Conservation (phyloP, 2,329 filamentous ascomycete species). For the Ceratocystis albifundus region DNA sequence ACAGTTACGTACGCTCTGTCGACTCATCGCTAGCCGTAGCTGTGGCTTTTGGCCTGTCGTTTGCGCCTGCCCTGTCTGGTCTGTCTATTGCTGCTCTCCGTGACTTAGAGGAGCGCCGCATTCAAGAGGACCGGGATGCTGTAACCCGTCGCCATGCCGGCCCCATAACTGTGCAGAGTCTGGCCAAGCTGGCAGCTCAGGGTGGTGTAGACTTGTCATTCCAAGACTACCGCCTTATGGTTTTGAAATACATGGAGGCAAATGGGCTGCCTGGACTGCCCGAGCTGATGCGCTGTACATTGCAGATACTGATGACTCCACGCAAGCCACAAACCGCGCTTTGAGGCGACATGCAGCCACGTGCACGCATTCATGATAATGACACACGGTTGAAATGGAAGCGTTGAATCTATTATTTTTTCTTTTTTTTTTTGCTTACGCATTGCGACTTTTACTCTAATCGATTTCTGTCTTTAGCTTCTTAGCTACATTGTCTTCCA, state of each 20-base stretch:
- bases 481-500: constrained; percentile 17
- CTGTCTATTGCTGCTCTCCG: constrained; percentile 46
- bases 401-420: neutral
- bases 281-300: constrained; percentile 66
- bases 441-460: neutral
- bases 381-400: neutral
- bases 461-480: constrained; percentile 13
- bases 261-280: constrained; percentile 55
- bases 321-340: constrained; percentile 26
- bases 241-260: constrained; percentile 55
- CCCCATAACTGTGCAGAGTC: constrained; percentile 57
- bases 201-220: constrained; percentile 58
- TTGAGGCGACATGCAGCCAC: neutral
- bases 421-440: too few species aligned
- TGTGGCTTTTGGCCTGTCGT: constrained; percentile 46
- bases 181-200: constrained; percentile 49
- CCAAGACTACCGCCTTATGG: constrained; percentile 63
- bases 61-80: constrained; percentile 45
- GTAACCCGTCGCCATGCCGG: constrained; percentile 44
- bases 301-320: constrained; percentile 57
- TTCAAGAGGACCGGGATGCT: constrained; percentile 27
- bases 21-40: constrained; percentile 38
- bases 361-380: neutral
- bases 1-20: constrained; percentile 39
- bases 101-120: constrained; percentile 45